A percentile compares a stretch with the other conserved stretches of the same genome.
These are phyloP conservation scores for Hyaloscypha variabilis DNA, from an alignment of 495 filamentous ascomycete species.

Conservation along the genomic window DNA sequence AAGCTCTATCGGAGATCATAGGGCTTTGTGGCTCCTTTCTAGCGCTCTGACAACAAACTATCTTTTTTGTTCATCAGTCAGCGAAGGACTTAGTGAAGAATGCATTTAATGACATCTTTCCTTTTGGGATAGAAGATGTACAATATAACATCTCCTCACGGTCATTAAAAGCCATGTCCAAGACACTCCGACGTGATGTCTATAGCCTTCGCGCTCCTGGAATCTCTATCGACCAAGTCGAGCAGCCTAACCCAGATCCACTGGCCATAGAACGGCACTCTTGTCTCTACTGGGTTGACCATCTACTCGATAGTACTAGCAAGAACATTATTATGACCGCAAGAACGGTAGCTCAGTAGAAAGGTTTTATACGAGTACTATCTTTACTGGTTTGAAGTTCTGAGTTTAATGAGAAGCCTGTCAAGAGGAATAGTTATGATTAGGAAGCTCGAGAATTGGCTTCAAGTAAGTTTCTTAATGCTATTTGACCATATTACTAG, in stretches of 20 bases:
- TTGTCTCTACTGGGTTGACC: slow-evolving; percentile 18
- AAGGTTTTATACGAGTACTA: background rate
- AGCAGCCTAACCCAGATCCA: slow-evolving; percentile 20
- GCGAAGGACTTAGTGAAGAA: slow-evolving; percentile 35
- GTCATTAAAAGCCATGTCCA: slow-evolving; percentile 22
- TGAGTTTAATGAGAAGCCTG: slow-evolving; percentile 1
- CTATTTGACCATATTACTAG: background rate
- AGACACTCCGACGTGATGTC: slow-evolving; percentile 23
- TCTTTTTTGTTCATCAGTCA: slow-evolving; percentile 38
- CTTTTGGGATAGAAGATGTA: background rate
- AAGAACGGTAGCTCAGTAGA: background rate
- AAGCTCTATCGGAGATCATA: too few species aligned
- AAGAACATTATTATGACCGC: background rate
- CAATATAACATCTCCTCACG: slow-evolving; percentile 16
- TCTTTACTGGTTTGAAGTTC: slow-evolving; percentile 1
- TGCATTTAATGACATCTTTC: background rate
- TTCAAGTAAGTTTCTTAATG: background rate
- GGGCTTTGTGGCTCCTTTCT: slow-evolving; percentile 34
- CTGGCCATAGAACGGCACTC: slow-evolving; percentile 12
- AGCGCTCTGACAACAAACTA: slow-evolving; percentile 27
- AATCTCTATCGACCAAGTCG: slow-evolving; percentile 24
- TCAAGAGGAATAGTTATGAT: background rate
- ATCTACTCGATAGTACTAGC: background rate
- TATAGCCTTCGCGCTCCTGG: slow-evolving; percentile 22
- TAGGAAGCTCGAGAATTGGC: slow-evolving; percentile 1